Percentiles rank a stretch among this genome's conserved stretches.
phyloP scores from a whole-genome alignment of 2,329 filamentous ascomycete species.

The Neofusicoccum parvum region DNA sequence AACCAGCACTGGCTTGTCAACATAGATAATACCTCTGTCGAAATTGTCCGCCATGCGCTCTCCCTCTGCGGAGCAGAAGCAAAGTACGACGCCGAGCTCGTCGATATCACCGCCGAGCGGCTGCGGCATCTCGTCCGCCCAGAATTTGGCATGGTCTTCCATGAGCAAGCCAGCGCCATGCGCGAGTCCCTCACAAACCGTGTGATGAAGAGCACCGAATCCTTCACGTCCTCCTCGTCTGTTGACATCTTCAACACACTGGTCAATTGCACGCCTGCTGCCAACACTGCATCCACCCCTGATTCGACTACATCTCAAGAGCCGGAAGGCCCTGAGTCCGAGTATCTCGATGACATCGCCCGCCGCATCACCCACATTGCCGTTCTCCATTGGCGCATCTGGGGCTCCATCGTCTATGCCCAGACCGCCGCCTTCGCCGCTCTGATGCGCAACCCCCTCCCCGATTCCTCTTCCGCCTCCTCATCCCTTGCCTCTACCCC shows the following conservation, averaged over 20 bases:
- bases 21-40: conserved; percentile 47
- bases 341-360: conserved; percentile 65
- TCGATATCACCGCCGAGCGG: conserved; percentile 37
- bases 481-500: neutral
- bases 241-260: conserved; percentile 48
- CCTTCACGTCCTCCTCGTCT: conserved; percentile 41
- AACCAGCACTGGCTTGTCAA: conserved; percentile 43
- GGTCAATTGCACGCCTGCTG: conserved; percentile 29
- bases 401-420: conserved; percentile 73
- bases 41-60: conserved; percentile 48
- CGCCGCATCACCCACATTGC: conserved; percentile 80
- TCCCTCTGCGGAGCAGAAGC: conserved; percentile 32
- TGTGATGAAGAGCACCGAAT: conserved; percentile 31
- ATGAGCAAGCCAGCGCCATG: conserved; percentile 36
- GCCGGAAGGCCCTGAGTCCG: conserved; percentile 25
- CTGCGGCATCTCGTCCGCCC: conserved; percentile 38
- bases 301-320: neutral
- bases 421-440: conserved; percentile 17
- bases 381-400: conserved; percentile 87
- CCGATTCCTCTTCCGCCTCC: neutral
- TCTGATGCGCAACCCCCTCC: conserved; percentile 11
- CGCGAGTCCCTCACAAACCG: conserved; percentile 31
- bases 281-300: neutral
- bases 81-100: conserved; percentile 36
- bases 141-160: conserved; percentile 27